These are phyloP conservation scores for Jackrogersella multiformis DNA, from an alignment of 495 filamentous ascomycete species.

Conservation along the genomic window DNA sequence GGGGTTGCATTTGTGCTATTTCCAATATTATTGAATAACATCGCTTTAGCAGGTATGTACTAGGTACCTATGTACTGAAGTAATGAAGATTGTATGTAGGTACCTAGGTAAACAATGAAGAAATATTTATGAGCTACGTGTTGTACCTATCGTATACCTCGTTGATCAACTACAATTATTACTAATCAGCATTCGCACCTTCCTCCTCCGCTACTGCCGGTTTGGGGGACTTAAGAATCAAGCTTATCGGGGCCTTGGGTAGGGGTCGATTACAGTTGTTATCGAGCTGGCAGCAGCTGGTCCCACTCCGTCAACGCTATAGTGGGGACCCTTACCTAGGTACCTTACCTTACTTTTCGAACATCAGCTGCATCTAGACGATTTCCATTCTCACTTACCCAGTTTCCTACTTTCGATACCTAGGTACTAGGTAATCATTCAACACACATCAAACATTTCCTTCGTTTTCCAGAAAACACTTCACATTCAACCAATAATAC, in stretches of 20 bases:
- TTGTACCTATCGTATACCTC: too few relatives aligned
- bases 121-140: not conserved
- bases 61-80: too few relatives aligned
- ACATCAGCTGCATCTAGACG: not conserved
- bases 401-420: not conserved
- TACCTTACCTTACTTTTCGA: not conserved
- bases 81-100: too few relatives aligned
- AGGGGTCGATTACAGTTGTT: not conserved
- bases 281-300: not conserved
- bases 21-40: not conserved
- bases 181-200: too few relatives aligned
- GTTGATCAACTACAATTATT: too few relatives aligned
- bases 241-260: not conserved
- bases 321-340: not conserved
- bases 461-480: not conserved
- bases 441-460: not conserved
- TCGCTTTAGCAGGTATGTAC: not conserved
- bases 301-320: not conserved
- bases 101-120: not conserved
- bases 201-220: too few relatives aligned
- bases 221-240: not conserved
- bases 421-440: too few relatives aligned
- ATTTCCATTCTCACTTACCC: not conserved
- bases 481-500: conserved; percentile 5
- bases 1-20: not conserved